Conservation (phyloP, 805 yeast species). For the Yarrowia sp. region DNA sequence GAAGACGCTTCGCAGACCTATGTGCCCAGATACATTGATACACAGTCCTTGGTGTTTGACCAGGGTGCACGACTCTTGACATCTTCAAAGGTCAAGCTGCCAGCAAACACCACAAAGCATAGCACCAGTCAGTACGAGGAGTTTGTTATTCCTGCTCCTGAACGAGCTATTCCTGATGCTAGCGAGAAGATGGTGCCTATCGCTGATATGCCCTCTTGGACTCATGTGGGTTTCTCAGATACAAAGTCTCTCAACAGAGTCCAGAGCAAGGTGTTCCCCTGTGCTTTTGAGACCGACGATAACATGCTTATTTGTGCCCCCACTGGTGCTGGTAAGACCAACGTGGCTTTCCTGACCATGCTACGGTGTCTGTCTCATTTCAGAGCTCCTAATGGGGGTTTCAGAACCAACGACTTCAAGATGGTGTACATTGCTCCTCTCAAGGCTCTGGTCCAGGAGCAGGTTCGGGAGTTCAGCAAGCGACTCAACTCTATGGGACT, state of each 20-base stretch:
- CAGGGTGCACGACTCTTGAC: conserved; percentile 77
- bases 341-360: conserved; percentile 87
- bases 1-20: conserved; percentile 11
- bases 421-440: conserved; percentile 91
- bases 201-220: conserved; percentile 79
- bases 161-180: conserved; percentile 51
- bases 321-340: conserved; percentile 98
- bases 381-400: conserved; percentile 58
- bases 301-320: conserved; percentile 93
- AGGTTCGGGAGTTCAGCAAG: conserved; percentile 82
- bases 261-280: conserved; percentile 81
- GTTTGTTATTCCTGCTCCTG: conserved; percentile 89
- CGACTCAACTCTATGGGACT: conserved; percentile 70
- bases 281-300: conserved; percentile 73
- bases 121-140: conserved; percentile 80
- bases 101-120: conserved; percentile 82
- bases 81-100: conserved; percentile 70
- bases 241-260: conserved; percentile 76
- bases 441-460: conserved; percentile 95
- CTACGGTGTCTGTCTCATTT: conserved; percentile 65
- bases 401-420: conserved; percentile 66
- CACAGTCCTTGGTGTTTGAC: conserved; percentile 68
- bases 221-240: conserved; percentile 73
- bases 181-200: conserved; percentile 58
- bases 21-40: conserved; percentile 62